These are phyloP conservation scores for Colletotrichum cuscutae DNA, from an alignment of 2,329 filamentous ascomycete genomes.

Conservation along the genomic window DNA sequence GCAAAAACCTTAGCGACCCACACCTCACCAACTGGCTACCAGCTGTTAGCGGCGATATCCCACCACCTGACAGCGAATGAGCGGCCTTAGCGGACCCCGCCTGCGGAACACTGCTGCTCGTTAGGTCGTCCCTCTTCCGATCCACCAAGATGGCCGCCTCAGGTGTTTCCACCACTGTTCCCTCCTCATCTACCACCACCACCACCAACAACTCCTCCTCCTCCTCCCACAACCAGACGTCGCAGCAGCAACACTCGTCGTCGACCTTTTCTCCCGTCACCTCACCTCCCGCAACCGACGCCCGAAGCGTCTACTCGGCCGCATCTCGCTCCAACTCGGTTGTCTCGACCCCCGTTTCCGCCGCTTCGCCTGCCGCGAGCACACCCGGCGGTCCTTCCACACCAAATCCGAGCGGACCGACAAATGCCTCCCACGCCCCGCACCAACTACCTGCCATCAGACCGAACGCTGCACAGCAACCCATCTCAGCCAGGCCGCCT, in stretches of 20 bases:
- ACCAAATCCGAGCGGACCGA: slow-evolving; percentile 21
- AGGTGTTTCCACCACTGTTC: slow-evolving; percentile 28
- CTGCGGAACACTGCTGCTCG: slow-evolving; percentile 24
- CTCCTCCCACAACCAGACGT: neutral
- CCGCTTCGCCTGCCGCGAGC: slow-evolving; percentile 22
- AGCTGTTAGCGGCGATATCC: slow-evolving; percentile 6
- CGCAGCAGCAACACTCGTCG: slow-evolving; percentile 9
- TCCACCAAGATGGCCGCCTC: slow-evolving; percentile 33
- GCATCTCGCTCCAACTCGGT: slow-evolving; percentile 28
- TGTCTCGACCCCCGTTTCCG: slow-evolving; percentile 27
- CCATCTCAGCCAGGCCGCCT: slow-evolving; percentile 41
- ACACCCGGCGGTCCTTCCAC: slow-evolving; percentile 24
- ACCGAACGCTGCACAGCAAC: slow-evolving; percentile 39
- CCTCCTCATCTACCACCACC: slow-evolving; percentile 9
- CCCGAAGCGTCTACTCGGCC: slow-evolving; percentile 13
- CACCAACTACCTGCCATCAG: slow-evolving; percentile 33
- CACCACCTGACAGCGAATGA: slow-evolving; percentile 21
- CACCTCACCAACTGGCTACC: neutral
- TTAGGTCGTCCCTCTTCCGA: slow-evolving; percentile 26
- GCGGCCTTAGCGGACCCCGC: slow-evolving; percentile 23
- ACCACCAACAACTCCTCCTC: slow-evolving; percentile 18
- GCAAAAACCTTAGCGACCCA: slow-evolving; percentile 9
- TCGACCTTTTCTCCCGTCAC: slow-evolving; percentile 20
- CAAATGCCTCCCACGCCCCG: slow-evolving; percentile 34
- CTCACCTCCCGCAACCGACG: slow-evolving; percentile 24